A percentile compares a stretch with the other conserved stretches of the same genome.
These are phyloP conservation scores for Xylaria sp. DNA, from an alignment of 495 filamentous ascomycete species.

Conservation along the genomic window DNA sequence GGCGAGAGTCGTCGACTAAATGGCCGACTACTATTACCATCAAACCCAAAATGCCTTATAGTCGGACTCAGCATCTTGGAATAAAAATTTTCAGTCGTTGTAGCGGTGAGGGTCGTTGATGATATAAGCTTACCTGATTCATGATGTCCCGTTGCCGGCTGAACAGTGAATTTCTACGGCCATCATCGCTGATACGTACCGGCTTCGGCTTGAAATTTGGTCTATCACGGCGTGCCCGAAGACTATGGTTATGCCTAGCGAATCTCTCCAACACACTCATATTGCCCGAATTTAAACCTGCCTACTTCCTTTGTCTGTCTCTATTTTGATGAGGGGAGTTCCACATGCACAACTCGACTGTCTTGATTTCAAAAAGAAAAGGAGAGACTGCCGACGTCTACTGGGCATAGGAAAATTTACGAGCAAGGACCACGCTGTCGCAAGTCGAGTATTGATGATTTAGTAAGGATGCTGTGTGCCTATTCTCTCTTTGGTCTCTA, in stretches of 20 bases:
- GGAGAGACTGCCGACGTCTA: not conserved
- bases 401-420: not conserved
- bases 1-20: slow-evolving; percentile 29
- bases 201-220: slow-evolving; percentile 32
- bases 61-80: slow-evolving; percentile 37
- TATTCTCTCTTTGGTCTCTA: not conserved
- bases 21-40: slow-evolving; percentile 28
- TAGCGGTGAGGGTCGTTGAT: slow-evolving; percentile 13
- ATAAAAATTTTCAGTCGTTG: slow-evolving; percentile 9
- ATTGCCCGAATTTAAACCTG: not conserved
- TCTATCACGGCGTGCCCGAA: slow-evolving; percentile 26
- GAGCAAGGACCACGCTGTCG: not conserved
- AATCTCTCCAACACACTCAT: slow-evolving; percentile 39
- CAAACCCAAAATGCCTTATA: slow-evolving; percentile 33
- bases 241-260: slow-evolving; percentile 33
- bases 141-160: slow-evolving; percentile 34
- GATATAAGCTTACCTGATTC: slow-evolving; percentile 36
- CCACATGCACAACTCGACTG: not conserved
- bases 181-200: slow-evolving; percentile 29
- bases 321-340: not conserved
- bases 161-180: slow-evolving; percentile 24
- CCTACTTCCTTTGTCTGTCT: not conserved
- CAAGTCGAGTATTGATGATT: not conserved
- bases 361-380: not conserved
- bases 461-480: not conserved